Conservation (phyloP, 441 rosid genomes). For the Erodium moschatum region DNA sequence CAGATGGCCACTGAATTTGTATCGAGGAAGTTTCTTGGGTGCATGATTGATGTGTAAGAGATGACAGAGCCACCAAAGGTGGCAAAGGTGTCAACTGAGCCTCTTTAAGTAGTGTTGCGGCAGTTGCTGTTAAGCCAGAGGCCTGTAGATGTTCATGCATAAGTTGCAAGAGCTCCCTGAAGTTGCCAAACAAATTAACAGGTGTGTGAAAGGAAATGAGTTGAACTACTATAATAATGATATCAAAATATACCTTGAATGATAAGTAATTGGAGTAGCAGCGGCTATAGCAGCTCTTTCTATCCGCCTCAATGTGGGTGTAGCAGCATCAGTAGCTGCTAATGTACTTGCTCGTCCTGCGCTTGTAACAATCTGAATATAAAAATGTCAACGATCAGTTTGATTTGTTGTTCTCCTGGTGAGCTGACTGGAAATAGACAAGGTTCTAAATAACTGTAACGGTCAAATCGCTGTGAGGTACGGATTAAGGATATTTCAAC, state of each 20-base stretch:
- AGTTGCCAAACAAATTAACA: constrained; percentile 13
- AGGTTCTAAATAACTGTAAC: too few species aligned
- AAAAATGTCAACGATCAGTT: constrained; percentile 14
- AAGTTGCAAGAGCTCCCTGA: constrained; percentile 88
- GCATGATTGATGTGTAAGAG: constrained; percentile 47
- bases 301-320: constrained; percentile 86
- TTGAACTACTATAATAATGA: not conserved
- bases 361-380: constrained; percentile 78
- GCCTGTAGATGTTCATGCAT: constrained; percentile 97
- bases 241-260: constrained; percentile 46
- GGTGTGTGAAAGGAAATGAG: not conserved
- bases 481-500: too few species aligned
- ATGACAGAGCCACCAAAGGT: constrained; percentile 51
- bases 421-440: not conserved
- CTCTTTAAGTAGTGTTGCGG: constrained; percentile 69
- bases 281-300: constrained; percentile 99
- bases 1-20: constrained; percentile 84
- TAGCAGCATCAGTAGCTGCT: constrained; percentile 98
- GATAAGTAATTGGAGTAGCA: constrained; percentile 89
- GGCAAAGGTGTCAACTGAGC: constrained; percentile 82
- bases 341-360: constrained; percentile 88
- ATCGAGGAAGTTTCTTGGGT: constrained; percentile 48
- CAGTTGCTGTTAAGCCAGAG: constrained; percentile 66
- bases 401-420: constrained; percentile 1
- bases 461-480: too few species aligned